Evolutionary conservation across 495 filamentous ascomycete genomes (phyloP), one percentile per base, ranked within the genome.

Genomic region (Talaromyces wortmannii): DNA sequence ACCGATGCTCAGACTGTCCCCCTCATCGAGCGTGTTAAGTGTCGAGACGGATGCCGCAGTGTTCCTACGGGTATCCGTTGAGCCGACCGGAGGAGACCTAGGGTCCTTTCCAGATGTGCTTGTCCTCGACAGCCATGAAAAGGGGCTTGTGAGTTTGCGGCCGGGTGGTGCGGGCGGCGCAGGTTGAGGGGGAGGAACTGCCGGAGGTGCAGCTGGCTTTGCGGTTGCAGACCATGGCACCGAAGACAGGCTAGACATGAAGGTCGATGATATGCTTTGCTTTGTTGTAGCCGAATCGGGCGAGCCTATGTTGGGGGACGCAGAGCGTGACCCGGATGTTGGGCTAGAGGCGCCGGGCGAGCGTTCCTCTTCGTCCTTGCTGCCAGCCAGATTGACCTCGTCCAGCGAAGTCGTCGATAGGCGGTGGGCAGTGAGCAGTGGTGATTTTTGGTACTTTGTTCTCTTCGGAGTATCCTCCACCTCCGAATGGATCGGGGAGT

Each of bases 111-210:
- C 72, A 32, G 77, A 61, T 3, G 79, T 78, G 10, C 83, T 84
- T 63, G 80, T 86, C 57, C 90, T 78, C n/a, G 89, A 91, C 48
- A 95, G 78, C 89, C 88, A 94, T 16, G 88, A 83, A 57, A 92
- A 95, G 0, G 90, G 90, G 54, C 88, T 85, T 45, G 85, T 88
- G 18, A 89, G 73, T 64, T 90, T 92, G 65, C 88, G 78, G 31
- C 77, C 57, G 7, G 78, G 68, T 29, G 71, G 64, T 10, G 71
- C 69, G 18, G 78, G 71, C 29, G 73, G 57, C 5, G 73, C 57
- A 32, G 78, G 57, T 4, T 77, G 67, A 18, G 72, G 63, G 8
- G 71, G 71, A 30, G 71, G 70, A 32, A 78, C 67, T 44, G 67
- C 62, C 31, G 79, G 69, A 50, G 71, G 61, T 43, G 72, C 44